Evolutionary conservation across 2,329 filamentous ascomycete genomes (phyloP).

Genomic region (Cordyceps farinosa): DNA sequence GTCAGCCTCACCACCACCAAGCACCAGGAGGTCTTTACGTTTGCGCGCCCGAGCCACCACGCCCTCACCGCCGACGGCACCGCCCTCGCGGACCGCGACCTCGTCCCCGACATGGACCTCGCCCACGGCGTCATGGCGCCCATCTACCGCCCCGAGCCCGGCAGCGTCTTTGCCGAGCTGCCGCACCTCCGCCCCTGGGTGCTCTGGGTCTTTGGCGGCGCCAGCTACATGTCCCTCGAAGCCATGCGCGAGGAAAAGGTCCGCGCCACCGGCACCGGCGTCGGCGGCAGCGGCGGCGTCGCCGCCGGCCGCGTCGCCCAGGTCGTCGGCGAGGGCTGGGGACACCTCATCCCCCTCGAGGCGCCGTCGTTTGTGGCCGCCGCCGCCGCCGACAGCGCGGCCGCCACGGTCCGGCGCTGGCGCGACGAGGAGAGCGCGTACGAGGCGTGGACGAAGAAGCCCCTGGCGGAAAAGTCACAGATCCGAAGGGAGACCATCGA

Average conservation of each 20-base stretch:
- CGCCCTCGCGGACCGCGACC: conserved; percentile 37
- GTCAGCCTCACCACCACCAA: conserved; percentile 79
- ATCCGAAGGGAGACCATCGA: conserved; percentile 39
- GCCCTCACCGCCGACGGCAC: conserved; percentile 38
- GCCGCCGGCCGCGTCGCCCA: conserved; percentile 64
- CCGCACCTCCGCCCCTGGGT: conserved; percentile 60
- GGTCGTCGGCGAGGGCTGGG: conserved; percentile 60
- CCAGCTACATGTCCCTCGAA: conserved; percentile 53
- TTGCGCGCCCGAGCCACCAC: conserved; percentile 58
- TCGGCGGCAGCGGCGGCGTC: conserved; percentile 64
- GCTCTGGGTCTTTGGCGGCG: conserved; percentile 65
- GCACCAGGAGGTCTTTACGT: conserved; percentile 73
- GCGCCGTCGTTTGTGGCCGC: conserved; percentile 63
- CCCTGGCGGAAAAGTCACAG: conserved; percentile 51
- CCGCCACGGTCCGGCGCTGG: conserved; percentile 55
- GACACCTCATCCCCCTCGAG: conserved; percentile 85
- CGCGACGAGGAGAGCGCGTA: conserved; percentile 54
- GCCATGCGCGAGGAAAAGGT: conserved; percentile 56
- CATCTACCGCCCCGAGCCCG: conserved; percentile 66
- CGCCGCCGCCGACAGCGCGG: conserved; percentile 54
- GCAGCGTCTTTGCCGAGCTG: conserved; percentile 53
- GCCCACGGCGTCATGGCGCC: conserved; percentile 39
- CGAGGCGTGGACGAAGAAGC: conserved; percentile 50
- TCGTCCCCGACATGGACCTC: conserved; percentile 45
- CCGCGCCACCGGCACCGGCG: conserved; percentile 58